phyloP scores from a whole-genome alignment of 2,329 filamentous ascomycete genomes.

The Colletotrichum euphorbiae region DNA sequence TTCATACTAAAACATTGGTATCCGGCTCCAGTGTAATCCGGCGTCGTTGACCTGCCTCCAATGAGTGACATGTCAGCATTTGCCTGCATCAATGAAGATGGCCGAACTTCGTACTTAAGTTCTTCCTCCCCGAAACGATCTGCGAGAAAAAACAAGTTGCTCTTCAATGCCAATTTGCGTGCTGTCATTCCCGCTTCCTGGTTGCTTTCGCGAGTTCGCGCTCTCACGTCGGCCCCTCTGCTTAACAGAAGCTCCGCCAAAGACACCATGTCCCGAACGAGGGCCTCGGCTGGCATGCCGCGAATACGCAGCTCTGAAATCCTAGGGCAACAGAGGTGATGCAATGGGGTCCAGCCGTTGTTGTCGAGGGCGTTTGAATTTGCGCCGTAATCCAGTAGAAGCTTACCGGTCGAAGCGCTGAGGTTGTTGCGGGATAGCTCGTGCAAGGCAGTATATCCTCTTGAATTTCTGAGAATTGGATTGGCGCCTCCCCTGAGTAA shows the following conservation, averaged over 20 bases:
- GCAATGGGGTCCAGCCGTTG: conserved; percentile 1
- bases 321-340: neutral
- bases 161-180: neutral
- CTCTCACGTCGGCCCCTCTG: neutral
- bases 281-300: neutral
- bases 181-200: neutral
- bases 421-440: conserved; percentile 1
- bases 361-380: conserved; percentile 22
- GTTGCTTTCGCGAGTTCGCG: neutral
- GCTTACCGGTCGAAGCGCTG: neutral
- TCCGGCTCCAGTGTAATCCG: too few species aligned
- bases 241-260: neutral
- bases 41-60: too few species aligned
- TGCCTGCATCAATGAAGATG: neutral
- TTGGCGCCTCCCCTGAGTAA: conserved; percentile 2
- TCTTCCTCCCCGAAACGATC: neutral
- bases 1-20: too few species aligned
- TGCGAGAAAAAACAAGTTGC: neutral
- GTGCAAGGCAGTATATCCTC: neutral
- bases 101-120: neutral
- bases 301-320: too few species aligned
- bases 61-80: too few species aligned
- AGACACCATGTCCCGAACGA: neutral
- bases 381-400: conserved; percentile 38
- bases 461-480: neutral